Percentiles rank a stretch among this genome's conserved stretches.
Evolutionary conservation across 148 eudicot genomes (phyloP).

Genomic region (Cornus suecica): DNA sequence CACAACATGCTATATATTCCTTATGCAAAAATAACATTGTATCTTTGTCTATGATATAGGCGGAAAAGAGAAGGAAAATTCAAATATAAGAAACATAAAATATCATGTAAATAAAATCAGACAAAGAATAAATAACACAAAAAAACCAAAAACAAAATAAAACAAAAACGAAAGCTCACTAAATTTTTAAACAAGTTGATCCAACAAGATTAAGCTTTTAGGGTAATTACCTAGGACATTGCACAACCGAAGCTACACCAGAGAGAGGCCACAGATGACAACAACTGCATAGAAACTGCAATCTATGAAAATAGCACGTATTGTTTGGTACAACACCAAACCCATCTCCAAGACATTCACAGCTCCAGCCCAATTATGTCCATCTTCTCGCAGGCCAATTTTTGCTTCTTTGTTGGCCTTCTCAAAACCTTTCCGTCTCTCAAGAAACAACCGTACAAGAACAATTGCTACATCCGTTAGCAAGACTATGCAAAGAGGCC

Average conservation of each 20-base stretch:
- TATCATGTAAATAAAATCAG: too few species aligned
- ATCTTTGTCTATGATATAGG: too few species aligned
- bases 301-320: constrained; percentile 61
- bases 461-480: constrained; percentile 44
- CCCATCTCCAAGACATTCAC: constrained; percentile 51
- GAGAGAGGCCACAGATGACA: constrained; percentile 51
- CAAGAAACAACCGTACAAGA: constrained; percentile 26
- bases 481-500: constrained; percentile 39
- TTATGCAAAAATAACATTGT: too few species aligned
- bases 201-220: too few species aligned
- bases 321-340: constrained; percentile 47
- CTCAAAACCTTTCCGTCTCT: constrained; percentile 24
- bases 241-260: constrained; percentile 19
- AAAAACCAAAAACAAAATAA: too few species aligned
- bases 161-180: too few species aligned
- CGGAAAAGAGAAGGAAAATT: too few species aligned
- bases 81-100: too few species aligned
- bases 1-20: too few species aligned
- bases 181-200: too few species aligned
- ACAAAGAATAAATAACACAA: too few species aligned
- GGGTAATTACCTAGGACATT: too few species aligned
- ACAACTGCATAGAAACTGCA: constrained; percentile 57
- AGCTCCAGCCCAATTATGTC: constrained; percentile 44
- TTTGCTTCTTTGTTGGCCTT: constrained; percentile 17
- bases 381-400: constrained; percentile 13